Conservation (phyloP, 2,329 filamentous ascomycete species). For the Botrytis aclada region DNA sequence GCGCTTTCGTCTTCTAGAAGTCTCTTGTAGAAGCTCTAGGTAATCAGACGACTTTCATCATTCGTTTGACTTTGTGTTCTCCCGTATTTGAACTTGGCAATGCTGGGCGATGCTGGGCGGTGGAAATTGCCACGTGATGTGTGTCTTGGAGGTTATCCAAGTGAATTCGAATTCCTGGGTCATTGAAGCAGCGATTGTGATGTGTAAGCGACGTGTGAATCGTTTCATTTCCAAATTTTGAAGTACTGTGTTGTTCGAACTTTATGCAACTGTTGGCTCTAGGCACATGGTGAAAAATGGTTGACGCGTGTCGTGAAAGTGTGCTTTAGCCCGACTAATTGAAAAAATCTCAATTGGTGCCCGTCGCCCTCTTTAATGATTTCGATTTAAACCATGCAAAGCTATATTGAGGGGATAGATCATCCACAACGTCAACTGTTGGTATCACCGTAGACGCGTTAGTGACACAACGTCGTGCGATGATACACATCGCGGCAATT, state of each 20-base stretch:
- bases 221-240: not conserved
- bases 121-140: not conserved
- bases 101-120: constrained; percentile 2
- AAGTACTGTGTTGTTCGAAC: no score
- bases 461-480: not conserved
- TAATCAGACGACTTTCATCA: not conserved
- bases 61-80: not conserved
- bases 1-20: not conserved
- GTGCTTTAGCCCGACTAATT: not conserved
- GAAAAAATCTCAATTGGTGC: not conserved
- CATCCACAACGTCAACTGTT: not conserved
- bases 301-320: not conserved
- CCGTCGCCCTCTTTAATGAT: not conserved
- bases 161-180: not conserved
- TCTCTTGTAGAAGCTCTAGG: not conserved
- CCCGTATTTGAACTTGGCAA: not conserved
- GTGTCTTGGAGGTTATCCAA: not conserved
- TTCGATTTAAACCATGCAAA: not conserved
- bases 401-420: not conserved
- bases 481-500: constrained; percentile 5
- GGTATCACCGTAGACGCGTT: not conserved
- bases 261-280: not conserved
- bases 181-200: not conserved
- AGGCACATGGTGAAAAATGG: no score
- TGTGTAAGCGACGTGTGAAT: not conserved